These are phyloP conservation scores for Psilocybe azurescens DNA, from an alignment of 768 basidiomycete species.

Conservation along the genomic window DNA sequence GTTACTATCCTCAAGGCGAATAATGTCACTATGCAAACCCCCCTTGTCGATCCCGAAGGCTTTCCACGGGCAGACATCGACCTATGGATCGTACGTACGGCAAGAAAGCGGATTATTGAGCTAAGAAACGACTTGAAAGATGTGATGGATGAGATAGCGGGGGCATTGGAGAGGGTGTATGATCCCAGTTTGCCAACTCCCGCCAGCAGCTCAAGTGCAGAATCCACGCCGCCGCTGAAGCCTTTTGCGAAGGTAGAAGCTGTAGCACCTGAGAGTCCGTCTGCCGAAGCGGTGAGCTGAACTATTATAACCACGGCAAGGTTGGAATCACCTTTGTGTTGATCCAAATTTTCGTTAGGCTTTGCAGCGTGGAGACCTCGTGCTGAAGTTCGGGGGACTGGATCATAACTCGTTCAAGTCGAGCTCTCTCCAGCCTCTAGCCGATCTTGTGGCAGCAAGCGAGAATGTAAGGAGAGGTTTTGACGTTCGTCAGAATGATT, in stretches of 20 bases:
- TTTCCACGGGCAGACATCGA: slow-evolving; percentile 91
- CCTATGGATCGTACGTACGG: slow-evolving; percentile 76
- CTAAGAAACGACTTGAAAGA: slow-evolving; percentile 77
- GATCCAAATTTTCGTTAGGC: slow-evolving; percentile 49
- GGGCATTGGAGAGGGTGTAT: slow-evolving; percentile 74
- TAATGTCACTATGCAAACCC: slow-evolving; percentile 66
- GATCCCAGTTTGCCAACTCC: slow-evolving; percentile 40
- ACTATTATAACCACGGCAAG: background rate
- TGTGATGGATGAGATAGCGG: slow-evolving; percentile 69
- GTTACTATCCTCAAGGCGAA: slow-evolving; percentile 67
- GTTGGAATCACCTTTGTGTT: background rate
- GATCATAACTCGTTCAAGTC: slow-evolving; percentile 55
- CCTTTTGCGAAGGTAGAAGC: slow-evolving; percentile 86
- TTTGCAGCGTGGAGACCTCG: slow-evolving; percentile 68
- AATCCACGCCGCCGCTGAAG: slow-evolving; percentile 17
- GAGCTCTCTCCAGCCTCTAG: slow-evolving; percentile 67
- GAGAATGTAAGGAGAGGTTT: slow-evolving; percentile 68
- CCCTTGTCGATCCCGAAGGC: slow-evolving; percentile 86
- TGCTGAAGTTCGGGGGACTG: slow-evolving; percentile 76
- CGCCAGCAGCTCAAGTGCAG: slow-evolving; percentile 7
- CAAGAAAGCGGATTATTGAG: slow-evolving; percentile 79
- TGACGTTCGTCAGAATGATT: too few relatives aligned
- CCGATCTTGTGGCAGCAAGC: slow-evolving; percentile 71
- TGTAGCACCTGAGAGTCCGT: slow-evolving; percentile 83
- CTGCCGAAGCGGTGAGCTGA: slow-evolving; percentile 71